Evolutionary conservation across 2,329 filamentous ascomycete species (phyloP), one percentile per base, ranked within the genome.

Genomic region (Monosporascus sp.): DNA sequence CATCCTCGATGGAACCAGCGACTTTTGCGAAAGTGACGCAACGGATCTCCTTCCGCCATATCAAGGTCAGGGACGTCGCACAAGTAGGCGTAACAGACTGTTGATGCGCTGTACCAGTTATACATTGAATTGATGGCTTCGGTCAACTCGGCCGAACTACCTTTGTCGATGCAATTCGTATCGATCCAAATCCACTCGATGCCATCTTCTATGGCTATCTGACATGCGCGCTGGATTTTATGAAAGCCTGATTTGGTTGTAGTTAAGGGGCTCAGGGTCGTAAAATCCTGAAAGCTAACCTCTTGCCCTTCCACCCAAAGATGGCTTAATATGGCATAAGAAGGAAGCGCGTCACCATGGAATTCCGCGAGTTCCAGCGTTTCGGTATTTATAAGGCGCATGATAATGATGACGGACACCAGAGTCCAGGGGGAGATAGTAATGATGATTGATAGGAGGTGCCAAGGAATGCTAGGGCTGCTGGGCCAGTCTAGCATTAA

Each of bases 251-350:
- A 48, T 37, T 55, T 55, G 7, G 37, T 45, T 15, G 26, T 51
- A 17, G 50, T 51, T 11, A 41, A 38, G 15, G 47, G 35, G 26
- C 18, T 48, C 3, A 50, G 20, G 3, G 45, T 46, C 9, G 24
- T 20, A 44, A 46, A 51, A 7, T 54, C 51, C 11, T 20, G 45
- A 37, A 58, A 60, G n/a, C 50, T 51, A 22, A 62, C 52, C 38
- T 63, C 61, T 28, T 55, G 49, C 3, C 51, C 50, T 3, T 55
- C 59, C 15, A 52, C 51, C 59, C 57, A 63, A 14, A 51, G 54
- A 41, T 63, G 61, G 11, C 57, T 62, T n/a, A 60, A 52, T 11
- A 62, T 62, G 11, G 55, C 57, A 24, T 63, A 63, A 1, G 43
- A 24, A n/a, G 57, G 57, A 5, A 57, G 22, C 4, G 38, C 38